These are phyloP conservation scores for Geosmithia flava DNA, from an alignment of 2,329 filamentous ascomycete species.

Conservation along the genomic window DNA sequence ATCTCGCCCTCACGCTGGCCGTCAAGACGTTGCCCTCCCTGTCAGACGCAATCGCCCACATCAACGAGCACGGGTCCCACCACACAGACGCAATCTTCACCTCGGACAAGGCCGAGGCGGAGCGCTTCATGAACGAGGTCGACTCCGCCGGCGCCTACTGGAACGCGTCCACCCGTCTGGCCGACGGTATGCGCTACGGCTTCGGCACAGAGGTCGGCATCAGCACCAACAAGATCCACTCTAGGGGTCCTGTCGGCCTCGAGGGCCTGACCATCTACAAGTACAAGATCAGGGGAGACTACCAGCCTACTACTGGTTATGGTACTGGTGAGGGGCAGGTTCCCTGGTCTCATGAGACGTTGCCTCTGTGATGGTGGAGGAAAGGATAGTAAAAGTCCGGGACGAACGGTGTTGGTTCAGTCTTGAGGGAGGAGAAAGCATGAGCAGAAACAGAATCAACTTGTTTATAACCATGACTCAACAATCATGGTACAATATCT, in stretches of 20 bases:
- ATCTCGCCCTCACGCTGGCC: slow-evolving; percentile 72
- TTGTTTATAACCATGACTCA: too few species aligned
- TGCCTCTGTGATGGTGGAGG: slow-evolving; percentile 22
- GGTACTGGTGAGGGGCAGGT: slow-evolving; percentile 49
- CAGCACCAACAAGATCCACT: slow-evolving; percentile 97
- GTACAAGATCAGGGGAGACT: slow-evolving; percentile 76
- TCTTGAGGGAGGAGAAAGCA: too few species aligned
- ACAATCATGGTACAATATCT: too few species aligned
- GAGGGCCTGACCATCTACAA: slow-evolving; percentile 97
- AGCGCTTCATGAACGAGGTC: slow-evolving; percentile 72
- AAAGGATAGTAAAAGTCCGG: not conserved
- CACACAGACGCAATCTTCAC: slow-evolving; percentile 93
- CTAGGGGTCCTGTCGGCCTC: slow-evolving; percentile 80
- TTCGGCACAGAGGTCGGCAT: slow-evolving; percentile 98
- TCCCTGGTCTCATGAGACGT: slow-evolving; percentile 44
- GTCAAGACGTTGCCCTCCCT: slow-evolving; percentile 64
- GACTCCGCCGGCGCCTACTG: slow-evolving; percentile 92
- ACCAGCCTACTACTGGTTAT: slow-evolving; percentile 73
- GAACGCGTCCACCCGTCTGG: slow-evolving; percentile 91
- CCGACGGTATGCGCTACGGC: slow-evolving; percentile 92
- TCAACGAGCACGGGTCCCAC: slow-evolving; percentile 84
- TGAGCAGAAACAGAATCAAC: too few species aligned
- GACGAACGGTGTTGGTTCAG: too few species aligned
- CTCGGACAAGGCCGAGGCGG: slow-evolving; percentile 50
- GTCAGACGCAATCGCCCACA: slow-evolving; percentile 68